These are phyloP conservation scores for Candida bentonensis DNA, from an alignment of 805 yeast species.

Conservation along the genomic window DNA sequence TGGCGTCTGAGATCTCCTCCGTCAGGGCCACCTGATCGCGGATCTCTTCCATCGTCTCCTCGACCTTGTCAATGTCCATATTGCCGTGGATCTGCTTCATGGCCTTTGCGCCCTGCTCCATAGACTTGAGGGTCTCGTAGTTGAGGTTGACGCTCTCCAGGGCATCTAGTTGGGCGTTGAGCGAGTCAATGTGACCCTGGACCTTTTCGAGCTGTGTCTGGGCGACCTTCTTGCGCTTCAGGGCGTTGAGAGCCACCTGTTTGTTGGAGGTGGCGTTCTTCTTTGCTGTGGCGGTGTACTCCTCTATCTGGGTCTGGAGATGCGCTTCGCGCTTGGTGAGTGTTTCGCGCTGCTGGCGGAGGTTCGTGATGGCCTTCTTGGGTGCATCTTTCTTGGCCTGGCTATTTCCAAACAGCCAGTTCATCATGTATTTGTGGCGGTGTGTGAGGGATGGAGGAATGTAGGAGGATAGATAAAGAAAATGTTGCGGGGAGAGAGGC, in stretches of 20 bases:
- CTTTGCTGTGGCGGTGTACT: conserved; percentile 70
- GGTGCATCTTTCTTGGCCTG: conserved; percentile 63
- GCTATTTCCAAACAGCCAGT: background rate
- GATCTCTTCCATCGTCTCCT: conserved; percentile 94
- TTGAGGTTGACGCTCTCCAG: conserved; percentile 93
- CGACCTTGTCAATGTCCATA: conserved; percentile 91
- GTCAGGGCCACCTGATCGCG: conserved; percentile 92
- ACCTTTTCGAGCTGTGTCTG: conserved; percentile 69
- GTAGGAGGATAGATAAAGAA: background rate
- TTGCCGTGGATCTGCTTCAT: conserved; percentile 94
- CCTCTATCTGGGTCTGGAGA: conserved; percentile 67
- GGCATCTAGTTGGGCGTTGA: conserved; percentile 80
- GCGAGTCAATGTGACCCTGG: conserved; percentile 75
- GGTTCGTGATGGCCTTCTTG: conserved; percentile 79
- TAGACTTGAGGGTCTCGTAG: conserved; percentile 95
- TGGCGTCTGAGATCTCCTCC: conserved; percentile 92
- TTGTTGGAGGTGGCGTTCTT: conserved; percentile 60
- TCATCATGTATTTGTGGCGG: background rate
- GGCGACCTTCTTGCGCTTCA: conserved; percentile 73
- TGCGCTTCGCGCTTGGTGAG: conserved; percentile 72
- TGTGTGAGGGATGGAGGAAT: background rate
- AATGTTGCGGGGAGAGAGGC: too few relatives aligned
- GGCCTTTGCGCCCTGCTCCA: conserved; percentile 95
- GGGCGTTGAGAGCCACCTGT: conserved; percentile 68
- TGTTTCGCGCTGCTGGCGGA: conserved; percentile 80